Percentiles rank a stretch among this genome's conserved stretches.
Conservation (phyloP, 148 eudicot species). For the Spergularia marina region DNA sequence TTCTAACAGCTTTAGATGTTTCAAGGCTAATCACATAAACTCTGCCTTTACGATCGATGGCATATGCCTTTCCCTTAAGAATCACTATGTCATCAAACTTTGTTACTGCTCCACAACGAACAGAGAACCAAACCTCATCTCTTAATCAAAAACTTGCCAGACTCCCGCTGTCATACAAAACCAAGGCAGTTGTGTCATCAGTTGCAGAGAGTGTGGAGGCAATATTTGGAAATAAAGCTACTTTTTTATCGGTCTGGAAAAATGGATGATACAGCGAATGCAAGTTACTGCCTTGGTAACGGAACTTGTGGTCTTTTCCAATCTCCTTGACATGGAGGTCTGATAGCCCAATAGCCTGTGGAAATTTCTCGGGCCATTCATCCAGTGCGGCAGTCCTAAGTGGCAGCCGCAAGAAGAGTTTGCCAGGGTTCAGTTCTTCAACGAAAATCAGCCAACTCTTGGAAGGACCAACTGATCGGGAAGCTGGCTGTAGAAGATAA, state of each 20-base stretch:
- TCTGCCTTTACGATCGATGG: constrained; percentile 28
- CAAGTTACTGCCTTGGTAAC: not conserved
- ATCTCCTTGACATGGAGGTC: constrained; percentile 16
- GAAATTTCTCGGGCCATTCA: constrained; percentile 8
- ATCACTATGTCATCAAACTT: constrained; percentile 23
- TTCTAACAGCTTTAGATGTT: not conserved
- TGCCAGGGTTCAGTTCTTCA: constrained; percentile 19
- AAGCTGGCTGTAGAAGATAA: constrained; percentile 21
- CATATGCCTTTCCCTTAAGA: constrained; percentile 17
- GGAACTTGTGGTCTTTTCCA: constrained; percentile 3
- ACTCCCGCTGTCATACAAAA: constrained; percentile 7
- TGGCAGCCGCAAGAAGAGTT: constrained; percentile 15
- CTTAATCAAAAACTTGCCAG: constrained; percentile 3
- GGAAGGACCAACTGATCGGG: not conserved
- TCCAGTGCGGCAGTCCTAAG: constrained; percentile 7
- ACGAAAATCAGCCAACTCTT: constrained; percentile 23
- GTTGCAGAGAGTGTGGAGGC: not conserved
- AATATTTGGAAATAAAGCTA: constrained; percentile 6
- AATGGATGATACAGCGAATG: too few relatives aligned
- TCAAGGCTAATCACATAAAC: constrained; percentile 9
- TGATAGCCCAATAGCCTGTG: constrained; percentile 10
- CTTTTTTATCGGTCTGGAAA: not conserved
- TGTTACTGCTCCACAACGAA: constrained; percentile 22
- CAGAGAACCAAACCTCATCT: not conserved
- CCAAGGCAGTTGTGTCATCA: constrained; percentile 13